Conservation (phyloP, 306 rosid genomes). For the Prunus kanzakura region DNA sequence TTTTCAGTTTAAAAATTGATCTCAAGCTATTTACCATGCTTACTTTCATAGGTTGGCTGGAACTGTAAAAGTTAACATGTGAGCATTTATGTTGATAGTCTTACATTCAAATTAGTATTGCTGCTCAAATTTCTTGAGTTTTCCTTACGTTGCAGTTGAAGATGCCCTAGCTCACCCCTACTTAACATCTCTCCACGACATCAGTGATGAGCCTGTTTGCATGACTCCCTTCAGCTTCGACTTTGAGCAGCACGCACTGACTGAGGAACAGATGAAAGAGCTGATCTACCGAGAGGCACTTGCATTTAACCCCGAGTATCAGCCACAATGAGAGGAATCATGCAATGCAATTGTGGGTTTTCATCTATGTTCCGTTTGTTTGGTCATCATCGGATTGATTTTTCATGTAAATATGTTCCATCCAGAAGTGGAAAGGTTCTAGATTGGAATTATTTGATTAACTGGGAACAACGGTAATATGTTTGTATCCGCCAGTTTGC, state of each 20-base stretch:
- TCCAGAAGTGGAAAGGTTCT: conserved; percentile 47
- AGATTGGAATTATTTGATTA: conserved; percentile 35
- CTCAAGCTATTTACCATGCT: no score
- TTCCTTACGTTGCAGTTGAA: conserved; percentile 59
- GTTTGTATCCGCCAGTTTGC: conserved; percentile 37
- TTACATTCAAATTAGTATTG: not conserved
- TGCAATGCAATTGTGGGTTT: conserved; percentile 26
- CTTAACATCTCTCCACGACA: conserved; percentile 90
- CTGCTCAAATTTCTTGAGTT: not conserved
- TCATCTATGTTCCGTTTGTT: conserved; percentile 39
- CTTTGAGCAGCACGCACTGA: conserved; percentile 92
- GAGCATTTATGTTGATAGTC: not conserved
- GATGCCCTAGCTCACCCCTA: conserved; percentile 93
- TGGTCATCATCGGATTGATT: conserved; percentile 28
- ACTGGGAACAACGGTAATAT: conserved; percentile 34
- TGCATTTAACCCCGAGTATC: conserved; percentile 93
- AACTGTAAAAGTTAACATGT: not conserved
- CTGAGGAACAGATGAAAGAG: conserved; percentile 96
- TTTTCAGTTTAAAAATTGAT: no score
- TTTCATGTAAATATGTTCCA: conserved; percentile 55
- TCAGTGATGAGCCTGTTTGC: conserved; percentile 97
- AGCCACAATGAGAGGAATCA: conserved; percentile 37
- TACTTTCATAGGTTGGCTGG: no score
- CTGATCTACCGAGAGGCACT: conserved; percentile 89
- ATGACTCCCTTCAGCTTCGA: conserved; percentile 92